Evolutionary conservation across 139 green algal species (phyloP), one percentile per base, ranked within the genome.

Genomic region (Pseudopediastrum boryanum): DNA sequence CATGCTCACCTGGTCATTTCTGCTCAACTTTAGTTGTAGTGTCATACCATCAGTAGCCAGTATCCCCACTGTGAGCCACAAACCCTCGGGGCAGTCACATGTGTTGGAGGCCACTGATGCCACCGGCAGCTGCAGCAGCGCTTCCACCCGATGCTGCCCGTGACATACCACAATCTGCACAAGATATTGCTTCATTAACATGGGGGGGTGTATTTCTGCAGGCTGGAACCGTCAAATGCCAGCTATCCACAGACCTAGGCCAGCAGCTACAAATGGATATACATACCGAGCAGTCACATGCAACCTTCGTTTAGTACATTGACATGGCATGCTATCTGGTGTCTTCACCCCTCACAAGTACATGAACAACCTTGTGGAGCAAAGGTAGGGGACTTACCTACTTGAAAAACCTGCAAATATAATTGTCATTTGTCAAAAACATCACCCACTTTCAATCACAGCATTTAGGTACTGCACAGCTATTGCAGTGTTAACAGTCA

Each of bases 41-140:
- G 56, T 85, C 46, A 90, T 25, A 2, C 87, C 87, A 35, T 92
- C 87, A 62, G 73, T 69, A 31, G 87, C 87, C 69, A 92, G 71
- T 63, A 92, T 78, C n/a, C 87, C 87, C 51, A 87, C 82, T 3
- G 83, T 90, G 5, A 92, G 77, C 87, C 87, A 92, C 78, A 92
- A 46, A 8, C 84, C 70, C 31, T 43, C 19, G 23, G 59, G 59
- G 16, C 46, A n/a, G 19, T 62, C 61, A 35, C 35, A 62, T 25
- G 46, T 29, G 27, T 48, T 46, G 50, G 23, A 56, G 21, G 71
- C 72, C 43, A 85, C 50, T 6, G 86, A 62, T 33, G 86, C 74
- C 51, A 85, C 84, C 9, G 86, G 86, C 76, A 91, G 83, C 77
- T 84, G 59, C 62, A 91, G 71, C 71, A 88, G 77, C 13, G 86